phyloP scores from a whole-genome alignment of 2,329 filamentous ascomycete species.

The Monosporascus sp. region DNA sequence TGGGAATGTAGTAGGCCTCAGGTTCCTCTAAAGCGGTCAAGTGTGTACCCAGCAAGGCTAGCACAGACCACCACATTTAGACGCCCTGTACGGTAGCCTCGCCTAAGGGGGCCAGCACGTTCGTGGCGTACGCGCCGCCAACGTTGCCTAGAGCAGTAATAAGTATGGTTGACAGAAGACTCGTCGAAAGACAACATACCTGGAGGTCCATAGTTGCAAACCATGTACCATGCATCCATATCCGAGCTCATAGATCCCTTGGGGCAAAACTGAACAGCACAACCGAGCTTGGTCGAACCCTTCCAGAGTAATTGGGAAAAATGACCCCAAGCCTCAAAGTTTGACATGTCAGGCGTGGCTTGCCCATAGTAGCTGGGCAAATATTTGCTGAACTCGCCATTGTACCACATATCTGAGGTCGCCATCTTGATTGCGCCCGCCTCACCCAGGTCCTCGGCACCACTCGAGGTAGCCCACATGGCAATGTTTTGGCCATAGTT shows the following conservation, averaged over 20 bases:
- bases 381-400: constrained; percentile 63
- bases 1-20: constrained; percentile 9
- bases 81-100: constrained; percentile 21
- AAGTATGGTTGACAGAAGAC: not conserved
- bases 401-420: constrained; percentile 85
- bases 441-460: constrained; percentile 40
- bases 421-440: constrained; percentile 58
- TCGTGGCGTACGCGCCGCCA: constrained; percentile 43
- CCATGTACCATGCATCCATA: constrained; percentile 66
- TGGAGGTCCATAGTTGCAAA: constrained; percentile 79
- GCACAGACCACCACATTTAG: not conserved
- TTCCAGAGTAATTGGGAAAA: constrained; percentile 74
- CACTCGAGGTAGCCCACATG: constrained; percentile 43
- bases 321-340: constrained; percentile 67
- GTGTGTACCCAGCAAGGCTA: constrained; percentile 6
- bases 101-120: constrained; percentile 42
- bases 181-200: constrained; percentile 50
- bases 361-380: constrained; percentile 54
- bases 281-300: constrained; percentile 57
- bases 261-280: constrained; percentile 52
- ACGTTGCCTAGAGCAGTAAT: constrained; percentile 42
- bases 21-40: constrained; percentile 1
- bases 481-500: constrained; percentile 92
- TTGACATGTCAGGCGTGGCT: constrained; percentile 52
- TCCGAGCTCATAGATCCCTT: constrained; percentile 40